Evolutionary conservation across 2,329 filamentous ascomycete genomes (phyloP), one percentile per base, ranked within the genome.

Genomic region (Celoporthe dispersa): DNA sequence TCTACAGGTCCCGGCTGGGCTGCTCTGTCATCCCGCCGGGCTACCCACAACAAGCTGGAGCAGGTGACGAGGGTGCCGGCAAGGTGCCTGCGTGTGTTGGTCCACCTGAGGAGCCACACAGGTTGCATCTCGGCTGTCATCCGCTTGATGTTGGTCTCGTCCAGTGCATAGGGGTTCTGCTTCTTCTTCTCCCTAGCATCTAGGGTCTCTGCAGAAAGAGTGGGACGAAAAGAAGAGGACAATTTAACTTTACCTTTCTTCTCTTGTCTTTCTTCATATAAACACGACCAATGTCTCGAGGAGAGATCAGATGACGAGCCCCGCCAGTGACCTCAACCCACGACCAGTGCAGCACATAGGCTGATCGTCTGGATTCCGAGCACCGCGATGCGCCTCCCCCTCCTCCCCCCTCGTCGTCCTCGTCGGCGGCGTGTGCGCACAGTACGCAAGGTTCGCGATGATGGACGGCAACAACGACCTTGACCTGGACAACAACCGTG

Each of bases 381-480:
- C 5, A 8, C 22, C 55, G 64, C 62, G 25, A 72, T 72, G 70
- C 66, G 68, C 51, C 11, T 66, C 68, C 68, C 60, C 53, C 22
- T 9, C 64, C 37, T 33, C 53, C 28, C 44, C n/a, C 31, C n/a
- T 69, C n/a, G 22, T 64, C 9, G 33, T 63, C 25, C 55, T 65
- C 14, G 41, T 5, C 48, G 19, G 11, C 51, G 25, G 63, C 28
- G 70, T 60, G 19, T 48, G 48, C 44, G 68, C 61, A 19, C 70
- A 71, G 57, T 60, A 68, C 28, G 65, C 57, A 12, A 63, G 44
- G 5, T 59, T 68, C 19, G 70, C 53, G 16, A 48, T 55, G n/a
- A 44, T 68, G 62, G 62, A 67, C 9, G 68, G 66, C 22, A 16
- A 57, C 53, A 4, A 44, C 41, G 41, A 22, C 5, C 41, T 44